These are phyloP conservation scores for Eucalyptus pauciflora DNA, from an alignment of 345 rosid genomes.

Conservation along the genomic window DNA sequence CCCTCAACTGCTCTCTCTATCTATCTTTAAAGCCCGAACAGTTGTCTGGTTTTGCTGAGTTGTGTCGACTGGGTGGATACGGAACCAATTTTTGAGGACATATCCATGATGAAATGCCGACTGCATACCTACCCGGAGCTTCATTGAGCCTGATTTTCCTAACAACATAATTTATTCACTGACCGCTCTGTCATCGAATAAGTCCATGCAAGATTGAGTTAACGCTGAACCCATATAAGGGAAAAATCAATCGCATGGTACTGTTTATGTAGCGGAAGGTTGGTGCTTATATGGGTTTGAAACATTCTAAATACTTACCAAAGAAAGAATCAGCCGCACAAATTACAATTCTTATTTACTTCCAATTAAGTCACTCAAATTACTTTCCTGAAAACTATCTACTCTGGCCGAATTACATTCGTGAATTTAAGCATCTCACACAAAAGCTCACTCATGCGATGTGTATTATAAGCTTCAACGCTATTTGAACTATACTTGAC, in stretches of 20 bases:
- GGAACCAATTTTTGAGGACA: neutral
- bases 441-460: neutral
- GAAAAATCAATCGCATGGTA: neutral
- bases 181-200: neutral
- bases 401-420: rapidly evolving
- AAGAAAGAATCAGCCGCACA: neutral
- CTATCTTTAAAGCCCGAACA: neutral
- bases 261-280: neutral
- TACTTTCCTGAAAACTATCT: neutral
- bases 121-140: neutral
- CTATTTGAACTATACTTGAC: neutral
- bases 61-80: neutral
- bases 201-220: neutral
- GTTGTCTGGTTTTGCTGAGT: neutral
- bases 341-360: neutral
- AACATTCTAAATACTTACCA: neutral
- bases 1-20: neutral
- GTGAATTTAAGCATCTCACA: neutral
- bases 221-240: neutral
- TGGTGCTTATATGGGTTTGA: neutral
- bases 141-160: neutral
- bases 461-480: neutral
- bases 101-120: neutral
- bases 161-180: neutral
- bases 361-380: neutral